A percentile compares a stretch with the other conserved stretches of the same genome.
Conservation (phyloP, 441 rosid species). For the Adansonia gregorii region DNA sequence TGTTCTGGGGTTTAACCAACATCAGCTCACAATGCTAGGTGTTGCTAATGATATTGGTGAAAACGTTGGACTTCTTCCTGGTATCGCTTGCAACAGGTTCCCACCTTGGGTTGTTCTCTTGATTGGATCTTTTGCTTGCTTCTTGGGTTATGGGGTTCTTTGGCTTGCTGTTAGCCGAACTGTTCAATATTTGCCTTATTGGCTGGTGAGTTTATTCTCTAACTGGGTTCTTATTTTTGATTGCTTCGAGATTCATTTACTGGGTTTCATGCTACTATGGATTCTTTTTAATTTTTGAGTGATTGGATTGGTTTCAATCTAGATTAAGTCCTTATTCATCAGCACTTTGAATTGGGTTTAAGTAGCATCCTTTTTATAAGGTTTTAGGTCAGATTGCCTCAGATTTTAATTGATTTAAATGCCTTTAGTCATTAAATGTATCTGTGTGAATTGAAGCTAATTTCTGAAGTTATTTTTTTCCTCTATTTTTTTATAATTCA, state of each 20-base stretch:
- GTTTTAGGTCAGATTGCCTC: not conserved
- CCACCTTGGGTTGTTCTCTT: conserved; percentile 53
- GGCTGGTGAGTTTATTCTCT: conserved; percentile 44
- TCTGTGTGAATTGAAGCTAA: not conserved
- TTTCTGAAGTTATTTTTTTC: not conserved
- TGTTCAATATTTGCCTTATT: conserved; percentile 43
- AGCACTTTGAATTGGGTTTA: not conserved
- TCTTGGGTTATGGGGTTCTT: conserved; percentile 49
- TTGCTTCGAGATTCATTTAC: not conserved
- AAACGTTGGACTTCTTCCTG: conserved; percentile 52
- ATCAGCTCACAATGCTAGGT: conserved; percentile 54
- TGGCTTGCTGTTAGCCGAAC: conserved; percentile 48
- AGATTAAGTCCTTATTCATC: not conserved
- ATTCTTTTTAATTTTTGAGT: conserved; percentile 8
- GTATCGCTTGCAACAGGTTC: conserved; percentile 46
- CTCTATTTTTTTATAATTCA: not conserved
- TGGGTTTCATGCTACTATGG: not conserved
- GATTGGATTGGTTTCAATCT: not conserved
- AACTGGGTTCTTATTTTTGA: not conserved
- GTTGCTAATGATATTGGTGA: conserved; percentile 60
- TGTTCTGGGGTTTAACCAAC: conserved; percentile 51
- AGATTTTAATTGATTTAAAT: not conserved
- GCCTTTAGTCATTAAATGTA: not conserved
- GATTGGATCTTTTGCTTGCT: conserved; percentile 47
- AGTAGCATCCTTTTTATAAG: not conserved